Base-by-base conservation (phyloP, 2,329 filamentous ascomycete genomes). In the Grosmannia huntii region DNA sequence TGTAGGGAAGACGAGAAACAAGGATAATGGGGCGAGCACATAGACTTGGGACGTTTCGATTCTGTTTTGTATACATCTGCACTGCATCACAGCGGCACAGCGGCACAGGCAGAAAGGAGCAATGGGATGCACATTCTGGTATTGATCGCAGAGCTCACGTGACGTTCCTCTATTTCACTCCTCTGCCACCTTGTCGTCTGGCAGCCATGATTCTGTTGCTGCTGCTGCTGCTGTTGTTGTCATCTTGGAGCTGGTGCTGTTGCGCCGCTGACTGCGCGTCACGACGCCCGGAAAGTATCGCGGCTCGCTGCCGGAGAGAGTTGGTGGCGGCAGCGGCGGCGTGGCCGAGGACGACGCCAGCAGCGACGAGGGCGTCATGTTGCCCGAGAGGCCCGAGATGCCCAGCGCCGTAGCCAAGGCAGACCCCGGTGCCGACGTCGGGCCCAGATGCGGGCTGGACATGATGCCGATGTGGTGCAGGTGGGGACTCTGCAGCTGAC, bases 221-320 rank as follows among this genome's bases (percentile, higher is more conserved):
- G 50, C 19, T 9, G 19, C 31, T 1, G 11, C 10, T 19, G 25
- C 14, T 53, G 28, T 19, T 11, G 9, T 14, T 21, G 28, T 33
- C 12, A n/a, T 51, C 27, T 28, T 28, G 27, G 7, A 7, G 21
- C 4, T 44, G 41, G 67, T 67, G 57, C 77, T 78, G 50, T 71
- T 73, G 55, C 69, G 75, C 56, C 76, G 71, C 53, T 72, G 72
- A 66, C 75, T 75, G 57, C 78, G 71, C 19, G 76, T 75, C 51
- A 90, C 78, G 36, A 90, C 78, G 0, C 87, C 87, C 0, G 87
- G 87, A 63, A 89, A 87, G 62, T 89, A 82, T 62, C 77, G 79
- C 12, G 86, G 87, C 68, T 89, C 86, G 54, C 74, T 77, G 4
- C 78, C 81, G 14, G 76, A 79, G 12, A 82, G 66, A 63, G 81